Conservation (phyloP, 2,329 filamentous ascomycete genomes). For the Cladobotryum protrusum region DNA sequence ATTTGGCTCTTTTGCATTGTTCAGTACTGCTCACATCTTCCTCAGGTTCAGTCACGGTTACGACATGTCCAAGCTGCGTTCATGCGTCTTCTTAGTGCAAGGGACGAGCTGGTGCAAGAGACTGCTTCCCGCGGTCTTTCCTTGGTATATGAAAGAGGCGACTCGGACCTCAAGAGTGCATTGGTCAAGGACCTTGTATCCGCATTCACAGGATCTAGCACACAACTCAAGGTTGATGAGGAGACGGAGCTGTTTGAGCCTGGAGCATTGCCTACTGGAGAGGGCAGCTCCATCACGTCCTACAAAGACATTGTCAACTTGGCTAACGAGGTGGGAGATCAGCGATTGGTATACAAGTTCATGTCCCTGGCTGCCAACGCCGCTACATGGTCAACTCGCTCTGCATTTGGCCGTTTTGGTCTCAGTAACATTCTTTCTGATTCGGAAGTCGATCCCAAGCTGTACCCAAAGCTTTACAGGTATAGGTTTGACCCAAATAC, state of each 20-base stretch:
- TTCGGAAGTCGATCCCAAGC: slow-evolving; percentile 80
- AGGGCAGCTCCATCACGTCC: slow-evolving; percentile 83
- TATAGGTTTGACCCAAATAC: slow-evolving; percentile 94
- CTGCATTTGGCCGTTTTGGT: slow-evolving; percentile 90
- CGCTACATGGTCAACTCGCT: slow-evolving; percentile 94
- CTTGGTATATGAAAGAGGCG: slow-evolving; percentile 91
- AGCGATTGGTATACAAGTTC: slow-evolving; percentile 94
- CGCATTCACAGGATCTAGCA: slow-evolving; percentile 74
- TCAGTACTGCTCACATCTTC: slow-evolving; percentile 79
- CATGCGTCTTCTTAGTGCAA: slow-evolving; percentile 76
- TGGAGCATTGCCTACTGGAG: slow-evolving; percentile 81
- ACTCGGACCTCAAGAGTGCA: slow-evolving; percentile 70
- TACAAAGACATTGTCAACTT: slow-evolving; percentile 97
- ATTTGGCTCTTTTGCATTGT: slow-evolving; percentile 93
- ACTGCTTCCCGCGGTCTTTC: slow-evolving; percentile 85
- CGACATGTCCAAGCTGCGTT: slow-evolving; percentile 80
- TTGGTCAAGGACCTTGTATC: slow-evolving; percentile 82
- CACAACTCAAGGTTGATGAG: slow-evolving; percentile 73
- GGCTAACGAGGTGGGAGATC: slow-evolving; percentile 94
- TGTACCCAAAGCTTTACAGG: slow-evolving; percentile 90
- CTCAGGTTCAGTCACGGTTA: slow-evolving; percentile 65
- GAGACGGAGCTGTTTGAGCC: slow-evolving; percentile 93
- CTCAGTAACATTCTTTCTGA: slow-evolving; percentile 88
- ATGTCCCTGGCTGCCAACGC: slow-evolving; percentile 97
- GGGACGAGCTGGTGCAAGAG: slow-evolving; percentile 93